Evolutionary conservation across 169 alveolate genomes (phyloP), one percentile per base, ranked within the genome.

Genomic region (Toxoplasma gondii): DNA sequence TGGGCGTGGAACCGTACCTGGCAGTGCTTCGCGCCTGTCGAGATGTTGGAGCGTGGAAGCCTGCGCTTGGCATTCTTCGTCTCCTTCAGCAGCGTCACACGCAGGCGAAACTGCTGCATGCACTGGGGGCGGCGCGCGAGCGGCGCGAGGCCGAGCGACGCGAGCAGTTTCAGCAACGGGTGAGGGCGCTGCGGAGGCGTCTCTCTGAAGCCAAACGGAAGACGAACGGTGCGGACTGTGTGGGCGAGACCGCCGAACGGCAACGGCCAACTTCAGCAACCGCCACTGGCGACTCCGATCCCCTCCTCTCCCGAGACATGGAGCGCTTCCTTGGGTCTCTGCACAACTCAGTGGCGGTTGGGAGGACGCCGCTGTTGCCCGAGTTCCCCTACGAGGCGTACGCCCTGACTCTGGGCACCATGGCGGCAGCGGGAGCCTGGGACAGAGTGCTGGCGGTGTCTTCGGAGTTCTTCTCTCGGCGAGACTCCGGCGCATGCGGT

Each of bases 331-430:
- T 82, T 4, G 69, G 41, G 34, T 10, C 39, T 43, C 67, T 82
- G 1, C 69, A 82, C 19, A 29, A 16, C 41, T 67, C 53, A 2
- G 19, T 19, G 43, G 58, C 90, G 17, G 90, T 16, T 1, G 90
- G 69, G 2, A 64, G 67, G 4, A 38, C 29, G 36, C 67, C 90
- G 22, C 41, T 82, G 29, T 34, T 27, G 1, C 90, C 90, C n/a
- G 90, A 82, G 44, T 82, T 82, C 67, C 90, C 90, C 43, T 82
- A 41, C 41, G 90, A 16, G 24, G 90, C 90, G 38, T 82, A 43
- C 90, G 90, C 90, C 16, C 69, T 44, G 16, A 5, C 19, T 31
- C 54, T 36, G 19, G 90, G 90, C 64, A 67, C 90, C 34, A 41
- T 64, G 39, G 54, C 67, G 19, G 36, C 53, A 34, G 90, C 90